Percentiles rank a stretch among this genome's conserved stretches.
Evolutionary conservation across 305 asterid genomes (phyloP).

Genomic region (Fraxinus velutina): DNA sequence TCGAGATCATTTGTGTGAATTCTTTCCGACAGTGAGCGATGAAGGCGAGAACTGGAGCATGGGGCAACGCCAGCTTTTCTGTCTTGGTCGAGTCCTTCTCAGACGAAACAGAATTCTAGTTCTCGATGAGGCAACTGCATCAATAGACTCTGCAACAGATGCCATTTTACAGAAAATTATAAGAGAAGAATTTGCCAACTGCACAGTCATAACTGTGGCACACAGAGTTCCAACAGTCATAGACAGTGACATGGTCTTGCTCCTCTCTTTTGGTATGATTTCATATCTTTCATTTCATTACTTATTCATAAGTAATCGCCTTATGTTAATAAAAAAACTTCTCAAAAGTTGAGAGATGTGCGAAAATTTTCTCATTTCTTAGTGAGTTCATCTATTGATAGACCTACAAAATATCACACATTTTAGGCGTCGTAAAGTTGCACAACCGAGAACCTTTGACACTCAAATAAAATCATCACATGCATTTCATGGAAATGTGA

Average conservation of each 20-base stretch:
- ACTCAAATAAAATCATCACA: background rate
- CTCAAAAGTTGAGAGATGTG: background rate
- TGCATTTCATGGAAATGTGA: background rate
- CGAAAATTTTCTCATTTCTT: background rate
- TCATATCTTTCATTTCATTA: background rate
- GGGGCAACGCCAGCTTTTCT: conserved; percentile 84
- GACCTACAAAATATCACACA: background rate
- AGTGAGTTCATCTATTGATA: background rate
- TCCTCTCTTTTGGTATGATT: conserved; percentile 59
- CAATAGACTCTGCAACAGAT: conserved; percentile 74
- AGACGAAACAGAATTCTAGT: conserved; percentile 59
- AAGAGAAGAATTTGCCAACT: conserved; percentile 55
- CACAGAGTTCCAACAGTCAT: conserved; percentile 82
- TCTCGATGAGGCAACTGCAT: conserved; percentile 78
- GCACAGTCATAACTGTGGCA: conserved; percentile 66
- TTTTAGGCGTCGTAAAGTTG: background rate
- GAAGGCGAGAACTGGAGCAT: conserved; percentile 90
- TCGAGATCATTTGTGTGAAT: background rate
- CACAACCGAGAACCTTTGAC: background rate
- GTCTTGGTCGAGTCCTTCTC: conserved; percentile 69
- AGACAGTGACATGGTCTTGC: conserved; percentile 75
- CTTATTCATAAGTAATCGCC: background rate
- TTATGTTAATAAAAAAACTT: background rate
- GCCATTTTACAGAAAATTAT: conserved; percentile 64
- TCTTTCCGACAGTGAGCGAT: conserved; percentile 49